Conservation (phyloP, 352 stramenopile species). For the Thraustochytrium sp. region DNA sequence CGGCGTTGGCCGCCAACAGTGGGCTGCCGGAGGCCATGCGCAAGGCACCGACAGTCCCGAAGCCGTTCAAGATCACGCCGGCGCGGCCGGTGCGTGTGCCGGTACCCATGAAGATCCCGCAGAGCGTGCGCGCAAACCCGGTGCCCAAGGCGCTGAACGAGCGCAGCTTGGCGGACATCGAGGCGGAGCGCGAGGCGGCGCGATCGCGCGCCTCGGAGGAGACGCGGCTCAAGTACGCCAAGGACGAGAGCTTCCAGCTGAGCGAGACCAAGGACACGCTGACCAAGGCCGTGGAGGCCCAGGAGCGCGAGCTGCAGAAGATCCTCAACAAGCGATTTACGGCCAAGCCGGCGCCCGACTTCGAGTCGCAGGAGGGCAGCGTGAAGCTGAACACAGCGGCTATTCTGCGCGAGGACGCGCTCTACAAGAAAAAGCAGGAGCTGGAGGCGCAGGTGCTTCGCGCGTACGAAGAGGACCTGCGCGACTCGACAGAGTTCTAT, state of each 20-base stretch:
- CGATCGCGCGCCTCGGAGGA: neutral
- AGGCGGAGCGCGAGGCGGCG: neutral
- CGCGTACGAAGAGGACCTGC: constrained; percentile 77
- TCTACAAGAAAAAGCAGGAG: constrained; percentile 82
- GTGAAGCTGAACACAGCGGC: constrained; percentile 78
- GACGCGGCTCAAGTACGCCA: constrained; percentile 31
- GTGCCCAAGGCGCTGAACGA: constrained; percentile 14
- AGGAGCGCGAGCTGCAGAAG: constrained; percentile 46
- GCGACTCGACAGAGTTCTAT: constrained; percentile 81
- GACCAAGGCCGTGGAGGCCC: constrained; percentile 19
- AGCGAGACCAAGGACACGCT: constrained; percentile 27
- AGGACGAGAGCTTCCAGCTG: constrained; percentile 31
- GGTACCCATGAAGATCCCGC: constrained; percentile 69
- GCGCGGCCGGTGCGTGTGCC: constrained; percentile 62
- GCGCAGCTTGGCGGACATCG: neutral
- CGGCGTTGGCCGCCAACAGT: neutral
- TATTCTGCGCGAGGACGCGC: constrained; percentile 79
- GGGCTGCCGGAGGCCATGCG: neutral
- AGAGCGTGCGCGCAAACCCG: constrained; percentile 50
- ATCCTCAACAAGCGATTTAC: constrained; percentile 49
- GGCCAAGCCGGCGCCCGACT: constrained; percentile 50
- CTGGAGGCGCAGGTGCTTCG: constrained; percentile 74
- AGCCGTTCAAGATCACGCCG: constrained; percentile 75
- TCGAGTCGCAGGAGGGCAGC: constrained; percentile 46
- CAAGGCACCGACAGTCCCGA: constrained; percentile 59